Base-by-base conservation (phyloP, 2,329 filamentous ascomycete species). In the Xylaria sp. region DNA sequence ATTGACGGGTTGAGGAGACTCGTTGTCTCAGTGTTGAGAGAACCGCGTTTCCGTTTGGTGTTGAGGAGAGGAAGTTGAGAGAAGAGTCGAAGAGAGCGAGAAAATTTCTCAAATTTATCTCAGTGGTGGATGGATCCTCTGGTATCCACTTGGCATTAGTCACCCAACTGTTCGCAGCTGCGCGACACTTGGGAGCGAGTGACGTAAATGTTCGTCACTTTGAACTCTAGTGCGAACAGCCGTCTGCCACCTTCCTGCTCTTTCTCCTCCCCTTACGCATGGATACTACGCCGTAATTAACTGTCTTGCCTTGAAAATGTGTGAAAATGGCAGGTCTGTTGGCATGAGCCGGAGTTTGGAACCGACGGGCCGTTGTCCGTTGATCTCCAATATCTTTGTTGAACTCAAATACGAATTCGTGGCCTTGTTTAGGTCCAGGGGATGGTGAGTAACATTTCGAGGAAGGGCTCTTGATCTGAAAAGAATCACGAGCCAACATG, bases 121-220 rank as follows among this genome's bases (percentile, higher is more conserved):
- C 37, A 13, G 37, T 13, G 37, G 9, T 10, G 5, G 42, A 46
- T 46, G 42, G 42, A 16, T 46, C 10, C n/a, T 18, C 42, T n/a
- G 42, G 13, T 46, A 46, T n/a, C 42, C 42, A n/a, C 42, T 46
- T 46, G 5, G 11, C 4, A 46, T n/a, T 6, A 46, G 10, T 13
- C 37, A 13, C 13, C n/a, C 42, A n/a, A 5, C 10, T n/a, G 42
- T 13, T 46, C 3, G n/a, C 42, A 46, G 42, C 9, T 46, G 42
- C 3, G 1, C 1, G n/a, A n/a, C 11, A n/a, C 1, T 4, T n/a
- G 9, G 1, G 4, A 5, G 2, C 4, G 11, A 13, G 37, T 42
- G 37, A 10, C 37, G 11, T 9, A 9, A 42, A 13, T 13, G 37
- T 10, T 10, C 37, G 37, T 42, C 37, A 13, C 37, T 30, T 30